Evolutionary conservation across 306 rosid genomes (phyloP), one percentile per base, ranked within the genome.

Genomic region (Coriaria nepalensis): DNA sequence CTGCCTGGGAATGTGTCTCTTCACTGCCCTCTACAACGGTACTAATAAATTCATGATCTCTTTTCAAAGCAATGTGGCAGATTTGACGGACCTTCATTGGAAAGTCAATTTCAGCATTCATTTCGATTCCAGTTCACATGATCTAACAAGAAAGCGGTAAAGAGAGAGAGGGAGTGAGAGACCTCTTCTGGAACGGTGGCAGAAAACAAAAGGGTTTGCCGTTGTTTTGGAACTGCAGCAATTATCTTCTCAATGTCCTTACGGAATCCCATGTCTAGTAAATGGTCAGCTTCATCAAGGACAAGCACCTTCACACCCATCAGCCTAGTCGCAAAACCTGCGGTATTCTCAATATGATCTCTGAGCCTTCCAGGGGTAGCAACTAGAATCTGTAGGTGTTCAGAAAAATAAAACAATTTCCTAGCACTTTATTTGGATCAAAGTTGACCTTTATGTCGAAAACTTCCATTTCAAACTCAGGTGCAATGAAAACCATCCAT

Each of bases 351-450:
- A 45, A 75, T 64, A 67, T 90, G 98, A 71, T 90, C 98, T 63
- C 50, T 90, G 62, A 90, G 95, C 81, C 98, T 85, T 72, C 98
- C 98, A 45, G 98, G 98, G 14, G 98, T 90, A 38, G 98, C 98
- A 45, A 90, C 94, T 57, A 90, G 95, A 83, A 90, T 81, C 98
- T 90, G 90, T 38, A 60, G 43, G 54, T 62, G 43, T 11, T 34
- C 34, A 14, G 42, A 50, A 34, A 9, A 13, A 55, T 37, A 67
- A 50, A 59, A 42, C 20, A 47, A 37, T 8, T 49, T 45, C 51
- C 6, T 20, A 20, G 29, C 3, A 20, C 29, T 20, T 20, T 20
- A 20, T 20, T 20, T 20, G 29, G 29, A 20, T 20, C 29, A 20
- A 20, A 20, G 29, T 20, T 20, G 29, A 20, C 29, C 29, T 20